Base-by-base conservation (phyloP, 2,329 filamentous ascomycete species). In the Neopestalotiopsis clavispora region DNA sequence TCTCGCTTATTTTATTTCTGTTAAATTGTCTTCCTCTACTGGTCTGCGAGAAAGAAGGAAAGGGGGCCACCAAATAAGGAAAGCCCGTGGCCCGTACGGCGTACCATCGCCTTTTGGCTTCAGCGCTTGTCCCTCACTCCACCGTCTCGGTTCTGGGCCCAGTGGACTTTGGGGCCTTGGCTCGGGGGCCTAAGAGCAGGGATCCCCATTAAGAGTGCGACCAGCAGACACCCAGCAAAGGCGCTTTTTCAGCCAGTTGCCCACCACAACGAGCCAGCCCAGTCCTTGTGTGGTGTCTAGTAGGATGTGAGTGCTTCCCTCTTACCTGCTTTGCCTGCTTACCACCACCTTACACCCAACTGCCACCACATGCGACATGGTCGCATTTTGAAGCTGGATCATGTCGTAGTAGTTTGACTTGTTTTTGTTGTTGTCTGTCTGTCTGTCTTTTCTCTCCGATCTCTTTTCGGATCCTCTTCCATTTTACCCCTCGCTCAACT, bases 181-280 rank as follows among this genome's bases (percentile, higher is more conserved):
- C 14, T 30, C 23, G n/a, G 34, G 57, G 20, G 40, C 59, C 42
- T 61, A 67, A 62, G 58, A 30, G 34, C 66, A 67, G 66, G 66
- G 66, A 67, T 67, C 28, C 40, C 62, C 58, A 38, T 58, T 67
- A 52, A 67, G 61, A 23, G n/a, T 59, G 65, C 66, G 49, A 38
- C 66, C 49, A 42, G 49, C 59, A 14, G 61, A n/a, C 34, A 23
- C 28, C 64, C 52, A 23, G 32, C n/a, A 30, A 13, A 30, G n/a
- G 13, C 23, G n/a, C n/a, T 30, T 30, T 38, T 30, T 20, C 32
- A 32, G n/a, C 38, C 65, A 67, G 66, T 67, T 67, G 66, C 66
- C 66, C 66, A 67, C 66, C 66, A 67, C 66, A 56, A 67, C 66
- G 58, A 67, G 66, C 58, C 34, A 38, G 34, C 34, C 34, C 34